Evolutionary conservation across 768 basidiomycete species (phyloP).

Genomic region (Auricularia heimuer): DNA sequence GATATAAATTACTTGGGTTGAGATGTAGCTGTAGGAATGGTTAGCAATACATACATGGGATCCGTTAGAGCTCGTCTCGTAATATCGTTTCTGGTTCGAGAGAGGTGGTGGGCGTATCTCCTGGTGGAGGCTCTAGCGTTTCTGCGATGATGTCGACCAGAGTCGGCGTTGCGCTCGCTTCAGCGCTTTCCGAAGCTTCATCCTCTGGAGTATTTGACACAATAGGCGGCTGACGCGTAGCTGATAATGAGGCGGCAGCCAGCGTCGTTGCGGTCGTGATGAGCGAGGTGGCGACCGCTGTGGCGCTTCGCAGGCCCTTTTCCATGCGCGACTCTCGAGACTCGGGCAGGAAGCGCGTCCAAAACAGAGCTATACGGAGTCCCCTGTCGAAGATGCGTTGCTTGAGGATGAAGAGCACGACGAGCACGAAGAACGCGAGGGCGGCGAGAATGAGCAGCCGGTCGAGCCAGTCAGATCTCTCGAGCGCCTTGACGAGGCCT

Average conservation of each 20-base stretch:
- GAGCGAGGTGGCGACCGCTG: background rate
- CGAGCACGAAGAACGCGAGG: conserved; percentile 73
- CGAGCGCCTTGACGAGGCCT: conserved; percentile 75
- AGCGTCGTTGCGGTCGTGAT: background rate
- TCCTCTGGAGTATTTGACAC: background rate
- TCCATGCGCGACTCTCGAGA: background rate
- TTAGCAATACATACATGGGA: too few species aligned
- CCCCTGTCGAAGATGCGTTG: conserved; percentile 76
- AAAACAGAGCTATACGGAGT: conserved; percentile 75
- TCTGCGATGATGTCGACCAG: background rate
- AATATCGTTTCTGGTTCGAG: background rate
- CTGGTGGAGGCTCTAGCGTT: background rate
- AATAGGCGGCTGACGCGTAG: background rate
- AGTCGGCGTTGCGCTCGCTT: background rate
- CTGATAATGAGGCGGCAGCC: background rate
- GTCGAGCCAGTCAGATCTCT: conserved; percentile 88
- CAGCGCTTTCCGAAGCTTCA: too few species aligned
- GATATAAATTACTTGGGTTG: too few species aligned
- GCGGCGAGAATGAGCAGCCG: conserved; percentile 74
- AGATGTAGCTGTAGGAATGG: too few species aligned
- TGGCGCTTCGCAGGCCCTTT: background rate
- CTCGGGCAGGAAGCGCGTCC: conserved; percentile 64
- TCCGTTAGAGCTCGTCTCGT: background rate
- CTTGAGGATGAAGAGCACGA: conserved; percentile 80
- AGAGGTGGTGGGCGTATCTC: background rate